Conservation (phyloP, 768 basidiomycete genomes). For the Leccinum obscurum region DNA sequence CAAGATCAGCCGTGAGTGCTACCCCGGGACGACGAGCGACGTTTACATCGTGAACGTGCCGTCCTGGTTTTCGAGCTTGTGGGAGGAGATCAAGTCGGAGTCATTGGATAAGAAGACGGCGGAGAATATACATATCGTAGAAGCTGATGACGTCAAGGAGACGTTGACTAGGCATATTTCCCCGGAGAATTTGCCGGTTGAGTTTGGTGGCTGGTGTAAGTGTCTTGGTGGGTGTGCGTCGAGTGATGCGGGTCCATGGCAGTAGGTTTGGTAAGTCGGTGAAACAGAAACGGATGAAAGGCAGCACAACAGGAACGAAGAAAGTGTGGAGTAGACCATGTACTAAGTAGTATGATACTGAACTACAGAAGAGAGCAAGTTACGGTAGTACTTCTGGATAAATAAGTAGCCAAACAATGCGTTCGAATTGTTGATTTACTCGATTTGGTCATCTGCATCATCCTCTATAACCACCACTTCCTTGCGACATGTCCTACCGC, state of each 20-base stretch:
- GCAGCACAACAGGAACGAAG: too few species aligned
- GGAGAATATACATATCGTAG: conserved; percentile 87
- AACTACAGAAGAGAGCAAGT: too few species aligned
- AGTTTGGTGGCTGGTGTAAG: conserved; percentile 80
- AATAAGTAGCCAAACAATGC: too few species aligned
- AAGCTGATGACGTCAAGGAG: conserved; percentile 61
- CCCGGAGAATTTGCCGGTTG: conserved; percentile 76
- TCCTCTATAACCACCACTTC: not conserved
- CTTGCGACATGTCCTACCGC: conserved; percentile 74
- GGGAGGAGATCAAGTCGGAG: conserved; percentile 76
- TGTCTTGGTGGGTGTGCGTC: conserved; percentile 82
- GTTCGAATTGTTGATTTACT: not conserved
- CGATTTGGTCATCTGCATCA: not conserved
- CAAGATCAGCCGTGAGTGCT: conserved; percentile 83
- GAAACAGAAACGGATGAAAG: too few species aligned
- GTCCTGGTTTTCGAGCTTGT: conserved; percentile 87
- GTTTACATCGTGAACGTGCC: conserved; percentile 99
- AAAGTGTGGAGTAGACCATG: too few species aligned
- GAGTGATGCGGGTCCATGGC: conserved; percentile 62
- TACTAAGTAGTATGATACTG: too few species aligned
- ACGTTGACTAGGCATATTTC: conserved; percentile 81
- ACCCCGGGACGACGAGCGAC: conserved; percentile 97
- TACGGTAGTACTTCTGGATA: too few species aligned
- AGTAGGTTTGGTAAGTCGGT: too few species aligned
- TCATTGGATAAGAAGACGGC: conserved; percentile 97